phyloP scores from a whole-genome alignment of 768 basidiomycete genomes.

The Calocybe cyanea region DNA sequence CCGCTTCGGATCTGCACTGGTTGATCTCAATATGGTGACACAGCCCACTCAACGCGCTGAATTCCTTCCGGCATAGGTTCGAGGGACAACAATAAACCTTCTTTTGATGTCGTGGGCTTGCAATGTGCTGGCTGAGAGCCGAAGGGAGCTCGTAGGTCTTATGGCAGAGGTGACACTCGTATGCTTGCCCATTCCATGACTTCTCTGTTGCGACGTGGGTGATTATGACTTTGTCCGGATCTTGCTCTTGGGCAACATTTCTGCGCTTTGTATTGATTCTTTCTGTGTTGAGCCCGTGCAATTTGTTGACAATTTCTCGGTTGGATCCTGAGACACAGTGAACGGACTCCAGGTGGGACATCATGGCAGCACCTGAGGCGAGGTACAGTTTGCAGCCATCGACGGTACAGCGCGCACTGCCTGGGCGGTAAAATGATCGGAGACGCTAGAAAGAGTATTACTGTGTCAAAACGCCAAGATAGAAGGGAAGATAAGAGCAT shows the following conservation, averaged over 20 bases:
- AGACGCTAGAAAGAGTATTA: constrained; percentile 38
- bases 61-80: constrained; percentile 36
- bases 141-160: constrained; percentile 32
- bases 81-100: constrained; percentile 55
- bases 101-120: constrained; percentile 55
- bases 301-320: constrained; percentile 36
- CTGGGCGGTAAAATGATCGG: constrained; percentile 48
- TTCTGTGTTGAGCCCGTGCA: constrained; percentile 39
- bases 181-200: constrained; percentile 24
- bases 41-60: constrained; percentile 52
- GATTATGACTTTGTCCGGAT: constrained; percentile 33
- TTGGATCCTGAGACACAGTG: constrained; percentile 47
- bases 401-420: constrained; percentile 32
- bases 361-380: constrained; percentile 50
- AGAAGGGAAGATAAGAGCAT: neutral
- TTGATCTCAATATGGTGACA: constrained; percentile 66
- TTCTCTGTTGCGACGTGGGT: neutral
- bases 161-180: constrained; percentile 67
- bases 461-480: neutral
- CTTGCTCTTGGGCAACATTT: no score
- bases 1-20: no score
- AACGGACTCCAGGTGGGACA: constrained; percentile 63
- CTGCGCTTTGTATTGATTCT: constrained; percentile 55
- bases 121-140: constrained; percentile 58
- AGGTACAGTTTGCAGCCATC: constrained; percentile 43